phyloP scores from a whole-genome alignment of 306 rosid species.

The Acmispon strigosus region DNA sequence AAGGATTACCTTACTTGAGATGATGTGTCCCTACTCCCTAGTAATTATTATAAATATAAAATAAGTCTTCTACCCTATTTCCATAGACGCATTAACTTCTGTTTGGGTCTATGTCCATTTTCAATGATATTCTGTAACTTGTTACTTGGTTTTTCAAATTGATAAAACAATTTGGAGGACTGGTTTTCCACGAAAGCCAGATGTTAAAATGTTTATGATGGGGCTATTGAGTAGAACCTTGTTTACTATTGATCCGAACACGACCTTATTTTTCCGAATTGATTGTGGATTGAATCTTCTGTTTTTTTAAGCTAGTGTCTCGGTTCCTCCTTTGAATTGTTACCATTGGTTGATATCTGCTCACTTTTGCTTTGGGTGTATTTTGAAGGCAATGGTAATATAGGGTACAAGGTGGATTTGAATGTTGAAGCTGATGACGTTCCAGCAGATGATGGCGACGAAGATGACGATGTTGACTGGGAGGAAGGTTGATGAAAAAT shows the following conservation, averaged over 20 bases:
- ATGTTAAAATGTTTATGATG: not conserved
- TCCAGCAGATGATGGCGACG: conserved; percentile 55
- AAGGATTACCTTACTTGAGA: not conserved
- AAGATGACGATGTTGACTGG: conserved; percentile 73
- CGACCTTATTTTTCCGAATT: not conserved
- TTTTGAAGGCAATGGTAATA: conserved; percentile 50
- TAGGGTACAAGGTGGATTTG: conserved; percentile 74
- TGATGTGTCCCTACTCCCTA: not conserved
- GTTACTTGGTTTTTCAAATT: not conserved
- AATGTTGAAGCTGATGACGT: conserved; percentile 65
- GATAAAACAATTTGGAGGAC: not conserved
- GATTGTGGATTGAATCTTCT: too few relatives aligned
- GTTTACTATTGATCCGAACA: not conserved
- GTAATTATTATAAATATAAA: not conserved
- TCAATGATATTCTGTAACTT: not conserved
- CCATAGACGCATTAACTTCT: not conserved
- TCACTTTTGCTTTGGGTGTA: not conserved
- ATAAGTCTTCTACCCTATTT: not conserved
- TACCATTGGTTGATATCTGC: not conserved
- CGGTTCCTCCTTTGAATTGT: not conserved
- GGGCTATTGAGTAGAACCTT: not conserved
- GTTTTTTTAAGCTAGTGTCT: not conserved
- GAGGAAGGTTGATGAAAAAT: conserved; percentile 65
- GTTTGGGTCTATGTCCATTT: not conserved
- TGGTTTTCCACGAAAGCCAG: not conserved